phyloP scores from a whole-genome alignment of 164 flowering plant genomes.

The Umbellularia californica region DNA sequence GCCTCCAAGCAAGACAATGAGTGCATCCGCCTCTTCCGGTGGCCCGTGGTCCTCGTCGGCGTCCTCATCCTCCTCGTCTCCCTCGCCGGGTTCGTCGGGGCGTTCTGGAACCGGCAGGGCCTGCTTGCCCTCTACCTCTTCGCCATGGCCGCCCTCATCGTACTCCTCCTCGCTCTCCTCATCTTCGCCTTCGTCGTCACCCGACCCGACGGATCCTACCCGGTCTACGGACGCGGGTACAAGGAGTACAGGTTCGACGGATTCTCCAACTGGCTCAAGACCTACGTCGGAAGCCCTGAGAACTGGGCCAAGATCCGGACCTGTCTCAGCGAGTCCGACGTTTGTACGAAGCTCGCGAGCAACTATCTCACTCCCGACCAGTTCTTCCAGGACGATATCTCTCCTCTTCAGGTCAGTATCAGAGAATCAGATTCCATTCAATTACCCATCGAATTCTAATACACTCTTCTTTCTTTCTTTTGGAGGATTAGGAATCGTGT shows the following conservation, averaged over 20 bases:
- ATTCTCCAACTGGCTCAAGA: conserved; percentile 67
- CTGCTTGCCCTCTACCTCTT: conserved; percentile 67
- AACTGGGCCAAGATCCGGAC: conserved; percentile 66
- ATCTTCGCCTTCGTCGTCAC: conserved; percentile 80
- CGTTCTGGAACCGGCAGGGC: conserved; percentile 66
- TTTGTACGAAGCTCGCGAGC: conserved; percentile 47
- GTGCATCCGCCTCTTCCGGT: conserved; percentile 66
- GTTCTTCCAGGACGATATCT: conserved; percentile 48
- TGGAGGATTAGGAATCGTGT: no score
- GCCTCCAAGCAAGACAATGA: conserved; percentile 76
- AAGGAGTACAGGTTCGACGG: conserved; percentile 64
- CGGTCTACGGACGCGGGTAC: conserved; percentile 53
- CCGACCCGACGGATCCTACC: conserved; percentile 48
- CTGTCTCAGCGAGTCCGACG: conserved; percentile 48
- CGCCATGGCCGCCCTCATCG: conserved; percentile 68
- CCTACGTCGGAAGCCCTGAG: conserved; percentile 37
- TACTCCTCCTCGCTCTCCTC: conserved; percentile 50
- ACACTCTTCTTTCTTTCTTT: no score
- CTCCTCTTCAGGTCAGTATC: conserved; percentile 69
- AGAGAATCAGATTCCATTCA: no score
- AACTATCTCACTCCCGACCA: conserved; percentile 52
- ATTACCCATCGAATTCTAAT: no score
- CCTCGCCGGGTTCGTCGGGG: conserved; percentile 79
- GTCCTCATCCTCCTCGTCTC: conserved; percentile 65
- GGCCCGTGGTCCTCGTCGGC: conserved; percentile 78